Base-by-base conservation (phyloP, 257 asterid species). In the Lithospermum erythrorhizon region DNA sequence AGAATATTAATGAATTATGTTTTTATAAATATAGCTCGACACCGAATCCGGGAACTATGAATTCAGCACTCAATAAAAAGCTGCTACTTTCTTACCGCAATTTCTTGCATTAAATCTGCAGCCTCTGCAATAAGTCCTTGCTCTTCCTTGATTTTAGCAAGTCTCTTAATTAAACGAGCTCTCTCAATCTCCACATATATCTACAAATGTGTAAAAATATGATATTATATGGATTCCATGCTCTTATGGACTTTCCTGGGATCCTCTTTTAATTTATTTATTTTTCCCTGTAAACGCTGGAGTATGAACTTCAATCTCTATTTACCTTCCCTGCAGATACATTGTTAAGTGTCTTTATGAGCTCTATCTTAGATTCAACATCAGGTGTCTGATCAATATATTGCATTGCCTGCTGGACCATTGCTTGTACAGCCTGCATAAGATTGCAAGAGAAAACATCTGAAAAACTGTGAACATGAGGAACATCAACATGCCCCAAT, bases 171-270 rank as follows among this genome's bases (percentile, higher is more conserved):
- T 81, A 91, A 75, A 58, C 98, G 83, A 74, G 98, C 95, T 68
- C 98, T 79, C 81, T 91, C 98, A 57, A 91, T 91, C 86, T 91
- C 98, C 66, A 91, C 98, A 74, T 91, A 91, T 73, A 91, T 91
- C 98, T 88, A 74, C 29, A 59, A 53, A 35, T 32, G 15, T 51
- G 53, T 21, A 7, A 27, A 13, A 24, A 59, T 56, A 54, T 4
- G 17, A 11, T 0, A 41, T 41, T 41, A 41, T 9, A 41, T 41
- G 2, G 49, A 41, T 41, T 41, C 16, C 49, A 41, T 41, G 18
- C 17, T 41, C 49, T 41, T 41, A 41, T 41, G 49, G 18, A 11
- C 1, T 9, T 41, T 41, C 18, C 5, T 11, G 17, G 49, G 49
- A 41, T 41, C 16, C 13, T 32, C 4, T 32, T n/a, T n/a, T n/a